phyloP scores from a whole-genome alignment of 2,329 filamentous ascomycete genomes.

The Penicillium oxalicum region DNA sequence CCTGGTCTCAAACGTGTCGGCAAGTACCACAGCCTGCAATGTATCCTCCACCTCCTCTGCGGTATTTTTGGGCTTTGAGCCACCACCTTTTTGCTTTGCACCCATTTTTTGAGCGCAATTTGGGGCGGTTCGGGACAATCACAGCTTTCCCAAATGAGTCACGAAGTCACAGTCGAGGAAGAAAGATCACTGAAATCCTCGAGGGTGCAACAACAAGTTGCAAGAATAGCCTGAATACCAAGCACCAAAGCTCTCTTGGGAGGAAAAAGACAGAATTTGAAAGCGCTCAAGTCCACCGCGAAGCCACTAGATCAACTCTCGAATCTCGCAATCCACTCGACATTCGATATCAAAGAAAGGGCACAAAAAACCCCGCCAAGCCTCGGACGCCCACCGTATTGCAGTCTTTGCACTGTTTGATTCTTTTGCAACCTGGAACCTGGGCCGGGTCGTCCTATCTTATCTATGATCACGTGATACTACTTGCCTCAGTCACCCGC shows the following conservation, averaged over 20 bases:
- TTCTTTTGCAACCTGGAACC: conserved; percentile 2
- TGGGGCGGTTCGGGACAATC: no score
- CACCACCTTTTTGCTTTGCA: conserved; percentile 31
- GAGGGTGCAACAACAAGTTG: no score
- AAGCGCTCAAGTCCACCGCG: no score
- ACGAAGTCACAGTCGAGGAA: no score
- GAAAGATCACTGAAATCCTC: no score
- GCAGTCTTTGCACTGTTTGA: conserved; percentile 25
- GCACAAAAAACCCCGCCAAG: conserved; percentile 31
- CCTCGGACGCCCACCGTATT: conserved; percentile 22
- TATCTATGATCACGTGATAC: conserved; percentile 7
- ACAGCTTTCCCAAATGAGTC: no score
- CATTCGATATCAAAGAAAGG: conserved; percentile 14
- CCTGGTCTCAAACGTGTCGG: conserved; percentile 89
- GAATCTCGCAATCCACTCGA: not conserved
- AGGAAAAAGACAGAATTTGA: no score
- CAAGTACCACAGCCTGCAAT: conserved; percentile 66
- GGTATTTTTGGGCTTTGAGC: conserved; percentile 31
- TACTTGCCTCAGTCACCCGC: not conserved
- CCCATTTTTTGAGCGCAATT: conserved; percentile 23
- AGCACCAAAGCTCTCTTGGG: no score
- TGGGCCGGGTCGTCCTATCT: no score
- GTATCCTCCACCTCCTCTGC: conserved; percentile 58
- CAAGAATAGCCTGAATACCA: no score
- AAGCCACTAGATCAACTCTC: not conserved